Evolutionary conservation across 768 basidiomycete species (phyloP).

Genomic region (Panus rudis): DNA sequence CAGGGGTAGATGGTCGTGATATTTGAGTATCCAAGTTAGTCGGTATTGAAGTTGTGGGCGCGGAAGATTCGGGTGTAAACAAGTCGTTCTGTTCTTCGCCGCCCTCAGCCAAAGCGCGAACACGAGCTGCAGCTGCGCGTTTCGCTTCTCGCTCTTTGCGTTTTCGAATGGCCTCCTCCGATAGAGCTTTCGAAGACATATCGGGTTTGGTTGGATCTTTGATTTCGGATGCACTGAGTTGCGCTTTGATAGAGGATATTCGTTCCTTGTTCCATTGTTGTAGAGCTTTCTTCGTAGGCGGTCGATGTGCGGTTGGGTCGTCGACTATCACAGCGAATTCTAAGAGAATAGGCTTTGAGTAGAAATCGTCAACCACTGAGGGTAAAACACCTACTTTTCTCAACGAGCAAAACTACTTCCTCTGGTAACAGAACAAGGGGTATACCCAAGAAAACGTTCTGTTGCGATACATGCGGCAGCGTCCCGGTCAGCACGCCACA

Average conservation of each 20-base stretch:
- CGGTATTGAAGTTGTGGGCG: conserved; percentile 6
- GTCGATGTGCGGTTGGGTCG: conserved; percentile 51
- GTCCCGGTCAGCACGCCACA: conserved; percentile 87
- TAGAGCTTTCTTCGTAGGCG: conserved; percentile 42
- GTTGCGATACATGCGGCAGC: conserved; percentile 89
- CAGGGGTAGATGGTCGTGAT: neutral
- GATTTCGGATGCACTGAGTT: conserved; percentile 38
- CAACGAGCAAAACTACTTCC: conserved; percentile 82
- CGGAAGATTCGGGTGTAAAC: neutral
- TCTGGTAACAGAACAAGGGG: conserved; percentile 86
- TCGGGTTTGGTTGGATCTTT: conserved; percentile 35
- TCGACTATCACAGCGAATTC: conserved; percentile 75
- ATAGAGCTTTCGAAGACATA: conserved; percentile 23
- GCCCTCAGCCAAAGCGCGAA: conserved; percentile 18
- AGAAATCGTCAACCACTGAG: conserved; percentile 9
- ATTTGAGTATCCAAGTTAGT: too few species aligned
- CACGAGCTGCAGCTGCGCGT: conserved; percentile 21
- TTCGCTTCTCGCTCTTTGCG: conserved; percentile 60
- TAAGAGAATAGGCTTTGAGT: too few species aligned
- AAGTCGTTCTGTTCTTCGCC: conserved; percentile 2
- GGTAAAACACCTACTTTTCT: conserved; percentile 51
- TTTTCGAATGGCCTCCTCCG: conserved; percentile 60
- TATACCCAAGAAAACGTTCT: conserved; percentile 94
- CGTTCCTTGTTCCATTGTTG: conserved; percentile 47
- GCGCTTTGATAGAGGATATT: conserved; percentile 37